A percentile compares a stretch with the other conserved stretches of the same genome.
These are phyloP conservation scores for Sporothrix variecibatus DNA, from an alignment of 2,329 filamentous ascomycete species.

Conservation along the genomic window DNA sequence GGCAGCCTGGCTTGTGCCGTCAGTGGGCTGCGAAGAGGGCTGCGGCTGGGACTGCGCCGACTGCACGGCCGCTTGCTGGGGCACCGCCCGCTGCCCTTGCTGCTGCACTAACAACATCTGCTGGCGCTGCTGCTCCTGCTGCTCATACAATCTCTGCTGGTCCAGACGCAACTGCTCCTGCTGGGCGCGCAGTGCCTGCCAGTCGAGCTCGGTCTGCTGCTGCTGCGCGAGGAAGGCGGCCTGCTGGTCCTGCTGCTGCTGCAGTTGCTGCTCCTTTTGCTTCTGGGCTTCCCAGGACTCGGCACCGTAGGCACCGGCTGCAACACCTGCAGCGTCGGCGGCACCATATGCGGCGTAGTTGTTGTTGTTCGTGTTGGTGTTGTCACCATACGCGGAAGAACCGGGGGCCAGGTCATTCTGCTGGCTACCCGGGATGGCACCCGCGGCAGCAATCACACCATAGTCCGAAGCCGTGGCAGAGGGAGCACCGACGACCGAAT, in stretches of 20 bases:
- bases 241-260: constrained; percentile 7
- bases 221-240: neutral
- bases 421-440: constrained; percentile 53
- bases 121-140: neutral
- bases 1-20: neutral
- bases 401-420: constrained; percentile 19
- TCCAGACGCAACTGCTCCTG: neutral
- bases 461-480: constrained; percentile 35
- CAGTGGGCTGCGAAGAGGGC: neutral
- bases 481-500: neutral
- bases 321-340: neutral
- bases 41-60: neutral
- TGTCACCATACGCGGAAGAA: neutral
- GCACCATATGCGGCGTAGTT: neutral
- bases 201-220: constrained; percentile 5
- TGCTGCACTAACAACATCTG: constrained; percentile 3
- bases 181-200: neutral
- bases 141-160: neutral
- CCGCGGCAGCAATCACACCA: constrained; percentile 61
- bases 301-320: neutral
- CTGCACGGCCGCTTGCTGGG: neutral
- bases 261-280: neutral
- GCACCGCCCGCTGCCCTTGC: neutral
- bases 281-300: neutral
- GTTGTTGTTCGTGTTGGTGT: neutral